Conservation (phyloP, 805 yeast species). For the Suhomyces prunicola region DNA sequence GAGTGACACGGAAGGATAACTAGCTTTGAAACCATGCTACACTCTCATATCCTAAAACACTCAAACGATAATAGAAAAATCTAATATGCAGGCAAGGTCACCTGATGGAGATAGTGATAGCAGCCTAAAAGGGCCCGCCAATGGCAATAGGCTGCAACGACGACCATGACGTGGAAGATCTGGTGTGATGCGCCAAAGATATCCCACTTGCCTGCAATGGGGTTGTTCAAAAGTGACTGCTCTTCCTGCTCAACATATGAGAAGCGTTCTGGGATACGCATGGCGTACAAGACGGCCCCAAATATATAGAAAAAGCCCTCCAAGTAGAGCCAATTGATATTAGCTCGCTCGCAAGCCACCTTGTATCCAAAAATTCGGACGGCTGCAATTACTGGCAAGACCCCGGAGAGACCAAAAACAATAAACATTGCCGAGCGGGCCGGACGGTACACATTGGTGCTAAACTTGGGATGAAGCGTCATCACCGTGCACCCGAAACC, state of each 20-base stretch:
- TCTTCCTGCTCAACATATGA: constrained; percentile 24
- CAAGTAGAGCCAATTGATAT: constrained; percentile 56
- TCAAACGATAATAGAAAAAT: background rate
- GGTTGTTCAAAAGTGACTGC: constrained; percentile 7
- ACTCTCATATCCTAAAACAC: background rate
- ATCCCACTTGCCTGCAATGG: constrained; percentile 46
- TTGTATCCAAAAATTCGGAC: constrained; percentile 44
- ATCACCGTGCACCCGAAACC: constrained; percentile 62
- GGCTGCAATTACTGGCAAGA: constrained; percentile 64
- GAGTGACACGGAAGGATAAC: constrained; percentile 52
- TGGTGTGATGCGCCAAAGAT: constrained; percentile 81
- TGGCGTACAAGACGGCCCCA: constrained; percentile 80
- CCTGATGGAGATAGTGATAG: constrained; percentile 48
- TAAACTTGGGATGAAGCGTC: constrained; percentile 63
- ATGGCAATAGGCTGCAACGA: constrained; percentile 73
- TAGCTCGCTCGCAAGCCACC: constrained; percentile 49
- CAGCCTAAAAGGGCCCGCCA: constrained; percentile 58
- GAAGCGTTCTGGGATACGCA: constrained; percentile 71
- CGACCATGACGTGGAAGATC: constrained; percentile 75
- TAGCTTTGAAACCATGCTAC: constrained; percentile 10
- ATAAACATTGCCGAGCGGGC: constrained; percentile 77
- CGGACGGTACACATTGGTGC: constrained; percentile 71
- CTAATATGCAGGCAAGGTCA: background rate
- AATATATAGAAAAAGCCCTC: constrained; percentile 75
- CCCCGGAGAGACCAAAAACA: constrained; percentile 73